Base-by-base conservation (phyloP, 768 basidiomycete species). In the Porphyrellus cyaneotinctus region DNA sequence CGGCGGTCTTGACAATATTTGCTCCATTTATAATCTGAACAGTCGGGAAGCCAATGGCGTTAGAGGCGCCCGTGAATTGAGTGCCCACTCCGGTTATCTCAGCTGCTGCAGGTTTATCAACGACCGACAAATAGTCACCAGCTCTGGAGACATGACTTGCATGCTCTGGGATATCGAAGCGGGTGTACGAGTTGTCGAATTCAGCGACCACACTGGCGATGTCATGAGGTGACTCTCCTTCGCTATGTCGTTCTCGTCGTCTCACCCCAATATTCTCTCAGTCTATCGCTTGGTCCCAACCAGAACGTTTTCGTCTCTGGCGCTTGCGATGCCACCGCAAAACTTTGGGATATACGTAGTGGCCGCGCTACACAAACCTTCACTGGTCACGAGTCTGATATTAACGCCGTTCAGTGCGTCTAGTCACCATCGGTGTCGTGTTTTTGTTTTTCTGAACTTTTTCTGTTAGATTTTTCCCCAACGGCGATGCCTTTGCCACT, bases 141-240 rank as follows among this genome's bases (percentile, higher is more conserved):
- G 84, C 63, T 97, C 95, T 31, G 95, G 95, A 49, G 95, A 99
- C 70, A 99, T 99, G 95, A 97, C 95, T 30, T 99, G 95, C 71
- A 98, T 99, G 95, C 80, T 98, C 26, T 99, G 97, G 95, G 95
- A 99, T 72, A 92, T 99, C 54, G 95, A 99, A 72, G 92, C 93
- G 23, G 97, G 95, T 58, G 93, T 95, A 2, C 78, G 95, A 57
- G 89, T 95, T n/a, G 89, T 95, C 62, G 97, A 98, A 74, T 99
- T 99, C 72, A 97, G 91, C 66, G 95, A 99, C 72, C 95, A 99
- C 68, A 97, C 97, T 15, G 95, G 97, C 38, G 95, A 99, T 75
- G 95, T 99, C 54, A 99, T 99, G 95, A 97, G 94, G 95, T 95
- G 65, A 62, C 2, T 35, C 37, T n/a, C 28, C 51, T 37, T 42